Conservation (phyloP, 768 basidiomycete genomes). For the Suillus bovinus region DNA sequence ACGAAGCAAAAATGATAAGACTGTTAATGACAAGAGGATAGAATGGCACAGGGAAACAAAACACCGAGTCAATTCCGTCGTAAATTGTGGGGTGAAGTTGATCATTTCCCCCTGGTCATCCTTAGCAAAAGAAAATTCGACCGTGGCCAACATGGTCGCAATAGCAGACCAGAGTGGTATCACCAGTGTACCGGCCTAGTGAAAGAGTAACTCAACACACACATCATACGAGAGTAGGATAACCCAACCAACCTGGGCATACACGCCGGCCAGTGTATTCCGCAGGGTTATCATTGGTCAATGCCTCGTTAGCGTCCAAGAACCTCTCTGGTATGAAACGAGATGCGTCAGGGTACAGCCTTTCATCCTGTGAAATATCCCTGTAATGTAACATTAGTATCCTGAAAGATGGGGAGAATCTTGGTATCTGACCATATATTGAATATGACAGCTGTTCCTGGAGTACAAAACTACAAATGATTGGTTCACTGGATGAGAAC, state of each 20-base stretch:
- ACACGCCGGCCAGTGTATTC: conserved; percentile 10
- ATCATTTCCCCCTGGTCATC: conserved; percentile 10
- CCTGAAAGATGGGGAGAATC: neutral
- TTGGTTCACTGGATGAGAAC: neutral
- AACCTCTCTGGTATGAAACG: conserved; percentile 19
- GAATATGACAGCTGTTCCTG: neutral
- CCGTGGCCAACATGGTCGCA: conserved; percentile 8
- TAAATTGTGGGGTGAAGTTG: conserved; percentile 5
- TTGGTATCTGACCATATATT: conserved; percentile 1
- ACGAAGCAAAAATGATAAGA: neutral
- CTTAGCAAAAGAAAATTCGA: neutral
- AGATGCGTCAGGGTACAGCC: conserved; percentile 11
- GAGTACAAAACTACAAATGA: too few species aligned
- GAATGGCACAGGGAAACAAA: neutral
- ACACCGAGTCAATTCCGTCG: neutral
- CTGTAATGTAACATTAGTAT: neutral
- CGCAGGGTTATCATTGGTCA: conserved; percentile 11
- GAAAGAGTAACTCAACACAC: too few species aligned
- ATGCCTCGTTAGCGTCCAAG: conserved; percentile 5
- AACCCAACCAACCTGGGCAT: conserved; percentile 7
- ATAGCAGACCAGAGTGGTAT: conserved; percentile 11
- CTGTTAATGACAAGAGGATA: neutral
- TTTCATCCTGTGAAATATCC: conserved; percentile 9
- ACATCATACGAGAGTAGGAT: neutral
- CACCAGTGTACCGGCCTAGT: conserved; percentile 7